Evolutionary conservation across 1,139 yeast genomes (phyloP).

Genomic region (Hanseniaspora gamundiae): DNA sequence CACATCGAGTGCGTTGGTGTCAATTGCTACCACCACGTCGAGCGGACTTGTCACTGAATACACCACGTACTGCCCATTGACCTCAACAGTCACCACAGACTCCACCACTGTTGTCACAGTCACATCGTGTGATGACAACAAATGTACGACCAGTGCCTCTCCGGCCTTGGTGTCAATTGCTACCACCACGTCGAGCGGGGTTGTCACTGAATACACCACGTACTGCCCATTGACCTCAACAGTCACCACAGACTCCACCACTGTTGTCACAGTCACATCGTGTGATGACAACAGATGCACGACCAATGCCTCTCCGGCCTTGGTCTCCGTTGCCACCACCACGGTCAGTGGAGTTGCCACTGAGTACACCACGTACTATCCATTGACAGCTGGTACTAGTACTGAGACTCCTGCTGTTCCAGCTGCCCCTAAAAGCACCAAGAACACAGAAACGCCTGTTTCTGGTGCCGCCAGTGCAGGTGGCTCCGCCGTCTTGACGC

Average conservation of each 20-base stretch:
- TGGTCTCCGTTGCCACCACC: slow-evolving; percentile 25
- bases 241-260: no score
- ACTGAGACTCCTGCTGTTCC: no score
- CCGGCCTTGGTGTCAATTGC: background rate
- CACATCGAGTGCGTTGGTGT: background rate
- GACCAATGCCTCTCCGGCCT: slow-evolving; percentile 15
- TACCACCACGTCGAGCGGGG: slow-evolving; percentile 19
- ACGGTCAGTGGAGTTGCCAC: slow-evolving; percentile 23
- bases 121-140: background rate
- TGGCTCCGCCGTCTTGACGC: no score
- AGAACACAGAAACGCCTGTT: no score
- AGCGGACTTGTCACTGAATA: slow-evolving; percentile 22
- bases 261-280: no score
- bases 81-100: no score
- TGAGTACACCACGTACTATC: slow-evolving; percentile 26
- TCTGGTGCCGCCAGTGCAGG: no score
- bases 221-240: slow-evolving; percentile 21
- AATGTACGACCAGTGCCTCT: no score
- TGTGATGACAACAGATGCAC: no score
- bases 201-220: slow-evolving; percentile 24
- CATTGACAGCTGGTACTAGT: slow-evolving; percentile 13
- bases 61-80: slow-evolving; percentile 27
- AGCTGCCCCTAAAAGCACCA: no score
- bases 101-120: background rate
- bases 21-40: slow-evolving; percentile 13